A percentile compares a stretch with the other conserved stretches of the same genome.
phyloP scores from a whole-genome alignment of 2,329 filamentous ascomycete species.

The Cercospora beticola region DNA sequence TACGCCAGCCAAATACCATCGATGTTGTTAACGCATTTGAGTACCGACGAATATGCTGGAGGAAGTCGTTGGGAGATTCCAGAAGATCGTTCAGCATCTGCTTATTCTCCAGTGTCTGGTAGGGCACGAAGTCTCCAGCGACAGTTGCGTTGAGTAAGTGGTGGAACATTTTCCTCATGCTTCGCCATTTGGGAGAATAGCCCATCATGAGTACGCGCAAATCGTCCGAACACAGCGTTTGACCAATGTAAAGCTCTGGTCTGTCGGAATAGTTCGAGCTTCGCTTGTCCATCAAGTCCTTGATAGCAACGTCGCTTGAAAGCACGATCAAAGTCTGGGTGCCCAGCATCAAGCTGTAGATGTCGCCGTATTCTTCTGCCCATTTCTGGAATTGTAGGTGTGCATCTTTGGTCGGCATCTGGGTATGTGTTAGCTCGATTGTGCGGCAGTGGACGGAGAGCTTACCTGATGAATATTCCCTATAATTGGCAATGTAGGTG shows the following conservation, averaged over 20 bases:
- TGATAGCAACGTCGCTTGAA: constrained; percentile 47
- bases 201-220: constrained; percentile 30
- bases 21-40: constrained; percentile 51
- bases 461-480: constrained; percentile 32
- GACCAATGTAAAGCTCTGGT: constrained; percentile 27
- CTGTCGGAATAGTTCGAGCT: constrained; percentile 29
- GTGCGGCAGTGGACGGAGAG: neutral
- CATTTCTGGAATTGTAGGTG: constrained; percentile 54
- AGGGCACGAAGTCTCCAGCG: constrained; percentile 51
- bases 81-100: constrained; percentile 54
- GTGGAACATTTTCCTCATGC: constrained; percentile 45
- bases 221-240: constrained; percentile 19
- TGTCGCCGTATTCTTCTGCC: constrained; percentile 53
- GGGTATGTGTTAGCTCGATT: neutral
- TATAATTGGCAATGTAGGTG: constrained; percentile 31
- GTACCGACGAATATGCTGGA: constrained; percentile 50
- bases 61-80: constrained; percentile 44
- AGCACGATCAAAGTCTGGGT: constrained; percentile 50
- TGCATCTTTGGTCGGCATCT: constrained; percentile 45
- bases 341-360: constrained; percentile 55
- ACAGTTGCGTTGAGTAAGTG: constrained; percentile 50
- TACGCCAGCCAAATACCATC: constrained; percentile 50
- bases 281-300: constrained; percentile 41
- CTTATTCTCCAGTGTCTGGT: constrained; percentile 58
- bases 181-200: constrained; percentile 34